Evolutionary conservation across 345 rosid genomes (phyloP).

Genomic region (Heritiera fomes): DNA sequence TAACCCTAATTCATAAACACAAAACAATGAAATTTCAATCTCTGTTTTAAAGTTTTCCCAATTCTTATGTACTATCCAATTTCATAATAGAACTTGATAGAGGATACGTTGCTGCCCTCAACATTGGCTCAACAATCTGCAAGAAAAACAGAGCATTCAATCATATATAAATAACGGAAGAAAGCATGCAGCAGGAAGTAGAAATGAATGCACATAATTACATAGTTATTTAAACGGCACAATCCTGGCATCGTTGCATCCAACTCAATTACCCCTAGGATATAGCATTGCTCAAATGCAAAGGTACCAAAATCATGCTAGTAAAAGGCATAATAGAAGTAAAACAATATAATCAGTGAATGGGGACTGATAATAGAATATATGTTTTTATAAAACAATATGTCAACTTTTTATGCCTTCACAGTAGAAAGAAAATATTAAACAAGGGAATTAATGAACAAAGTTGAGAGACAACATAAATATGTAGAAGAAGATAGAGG

Average conservation of each 20-base stretch:
- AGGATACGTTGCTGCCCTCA: constrained; percentile 88
- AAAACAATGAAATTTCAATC: background rate
- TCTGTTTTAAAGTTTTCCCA: background rate
- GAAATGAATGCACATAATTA: background rate
- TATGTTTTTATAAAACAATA: background rate
- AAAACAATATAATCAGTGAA: background rate
- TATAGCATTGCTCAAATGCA: background rate
- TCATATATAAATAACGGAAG: background rate
- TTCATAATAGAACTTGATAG: constrained; percentile 12
- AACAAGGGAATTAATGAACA: constrained; percentile 2
- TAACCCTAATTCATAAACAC: too few relatives aligned
- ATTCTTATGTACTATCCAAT: background rate
- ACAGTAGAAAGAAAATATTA: background rate
- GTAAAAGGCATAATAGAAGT: background rate
- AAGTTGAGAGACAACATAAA: background rate
- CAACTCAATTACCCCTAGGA: background rate
- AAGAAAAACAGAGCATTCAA: constrained; percentile 25
- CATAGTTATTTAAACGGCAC: background rate
- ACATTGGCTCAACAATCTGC: constrained; percentile 92
- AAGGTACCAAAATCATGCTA: background rate
- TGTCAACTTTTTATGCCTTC: too few relatives aligned
- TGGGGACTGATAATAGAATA: background rate
- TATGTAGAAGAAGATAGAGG: background rate
- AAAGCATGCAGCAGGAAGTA: background rate
- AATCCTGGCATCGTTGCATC: background rate